Evolutionary conservation across 805 yeast genomes (phyloP), one percentile per base, ranked within the genome.

Genomic region (Spathaspora arborariae): DNA sequence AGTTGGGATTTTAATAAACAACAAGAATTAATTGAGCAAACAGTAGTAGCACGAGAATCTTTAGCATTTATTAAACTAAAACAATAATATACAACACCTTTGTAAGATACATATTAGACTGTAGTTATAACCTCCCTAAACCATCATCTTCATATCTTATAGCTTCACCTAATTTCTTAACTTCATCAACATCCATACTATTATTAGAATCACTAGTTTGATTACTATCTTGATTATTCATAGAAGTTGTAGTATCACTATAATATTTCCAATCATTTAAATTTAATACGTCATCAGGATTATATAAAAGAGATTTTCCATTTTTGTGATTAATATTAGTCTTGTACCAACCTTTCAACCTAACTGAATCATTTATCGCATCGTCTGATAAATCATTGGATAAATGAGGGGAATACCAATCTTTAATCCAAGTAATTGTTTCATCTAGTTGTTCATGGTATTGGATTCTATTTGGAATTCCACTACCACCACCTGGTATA

Each of bases 11-110:
- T 64, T 24, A 69, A 71, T 15, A 79, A 80, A 52, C 75, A 68
- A 21, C 65, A 64, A 16, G 70, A 68, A 40, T 65, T 91, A 35
- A 65, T 65, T 11, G 62, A 58, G 18, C 81, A 81, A 0, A 68
- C 80, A 1, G 61, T 57, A 2, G 56, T 55, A 5, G 94, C 91
- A 0, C 70, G 91, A 53, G 70, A 76, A 38, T 84, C 91, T 3
- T 60, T 84, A 4, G 70, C 81, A 4, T 79, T 85, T 48, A 51
- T 86, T 11, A 67, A 73, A n/a, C 58, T 82, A 5, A 51, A 49
- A 21, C 30, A 41, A 11, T n/a, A n/a, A 30, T 8, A 30, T 3
- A n/a, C 4, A 30, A 30, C 35, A 30, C 16, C 8, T 15, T 9
- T 3, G 18, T 13, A 30, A 30, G 15, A 13, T 27, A 30, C 35